A percentile compares a stretch with the other conserved stretches of the same genome.
Evolutionary conservation across 176 grass and related monocot genomes (phyloP).

Genomic region (Ensete glaucum): DNA sequence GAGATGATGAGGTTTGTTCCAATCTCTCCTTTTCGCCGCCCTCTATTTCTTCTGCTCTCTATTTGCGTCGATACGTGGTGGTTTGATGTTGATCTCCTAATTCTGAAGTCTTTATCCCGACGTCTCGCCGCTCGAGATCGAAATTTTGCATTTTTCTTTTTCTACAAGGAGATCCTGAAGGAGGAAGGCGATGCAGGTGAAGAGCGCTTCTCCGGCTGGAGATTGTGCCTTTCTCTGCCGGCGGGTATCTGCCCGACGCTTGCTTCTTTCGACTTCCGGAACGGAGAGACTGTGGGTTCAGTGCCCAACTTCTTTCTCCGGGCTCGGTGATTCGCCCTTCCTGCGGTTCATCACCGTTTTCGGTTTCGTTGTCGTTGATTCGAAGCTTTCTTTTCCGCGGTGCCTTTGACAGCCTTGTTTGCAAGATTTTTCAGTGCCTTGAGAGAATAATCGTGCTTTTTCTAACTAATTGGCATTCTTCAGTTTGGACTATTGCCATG

Average conservation of each 20-base stretch:
- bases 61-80: background rate
- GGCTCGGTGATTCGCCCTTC: constrained; percentile 1
- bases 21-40: constrained; percentile 1
- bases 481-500: too few species aligned
- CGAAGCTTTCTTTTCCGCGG: background rate
- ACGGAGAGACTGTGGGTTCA: background rate
- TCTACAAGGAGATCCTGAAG: constrained; percentile 1
- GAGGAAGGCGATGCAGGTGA: background rate
- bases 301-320: background rate
- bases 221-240: background rate
- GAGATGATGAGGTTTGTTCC: constrained; percentile 48
- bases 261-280: background rate
- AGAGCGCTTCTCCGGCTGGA: constrained; percentile 5
- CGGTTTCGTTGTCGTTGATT: background rate
- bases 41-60: background rate
- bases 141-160: constrained; percentile 19
- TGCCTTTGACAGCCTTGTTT: too few species aligned
- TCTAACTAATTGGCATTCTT: too few species aligned
- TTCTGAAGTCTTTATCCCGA: background rate
- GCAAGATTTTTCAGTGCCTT: too few species aligned
- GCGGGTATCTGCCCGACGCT: background rate
- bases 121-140: background rate
- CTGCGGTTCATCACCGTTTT: background rate
- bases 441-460: too few species aligned
- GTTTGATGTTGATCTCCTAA: background rate